Percentiles rank a stretch among this genome's conserved stretches.
These are phyloP conservation scores for Cardamine chenopodiifolia DNA, from an alignment of 345 rosid genomes.

Conservation along the genomic window DNA sequence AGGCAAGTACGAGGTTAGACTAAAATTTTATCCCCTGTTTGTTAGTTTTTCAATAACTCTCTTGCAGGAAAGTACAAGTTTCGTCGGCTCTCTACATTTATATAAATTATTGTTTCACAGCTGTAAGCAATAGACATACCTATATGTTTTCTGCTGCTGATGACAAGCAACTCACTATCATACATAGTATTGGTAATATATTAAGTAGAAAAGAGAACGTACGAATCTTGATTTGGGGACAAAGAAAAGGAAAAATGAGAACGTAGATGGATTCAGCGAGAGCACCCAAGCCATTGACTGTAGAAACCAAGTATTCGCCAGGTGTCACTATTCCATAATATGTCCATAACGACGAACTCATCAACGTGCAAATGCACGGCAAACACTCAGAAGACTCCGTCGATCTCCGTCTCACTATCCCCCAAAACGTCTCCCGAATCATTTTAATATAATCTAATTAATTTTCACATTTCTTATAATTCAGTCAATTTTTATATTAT, in stretches of 20 bases:
- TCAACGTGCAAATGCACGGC: conserved; percentile 71
- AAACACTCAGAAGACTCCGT: conserved; percentile 74
- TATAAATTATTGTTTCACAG: conserved; percentile 44
- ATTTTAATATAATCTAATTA: neutral
- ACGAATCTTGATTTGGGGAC: conserved; percentile 47
- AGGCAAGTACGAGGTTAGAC: conserved; percentile 83
- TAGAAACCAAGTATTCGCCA: conserved; percentile 67
- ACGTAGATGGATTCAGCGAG: conserved; percentile 58
- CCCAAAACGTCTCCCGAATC: conserved; percentile 56
- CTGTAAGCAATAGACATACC: conserved; percentile 81
- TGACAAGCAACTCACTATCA: conserved; percentile 60
- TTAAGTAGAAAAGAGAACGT: conserved; percentile 19
- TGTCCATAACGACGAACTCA: conserved; percentile 72
- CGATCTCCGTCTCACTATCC: conserved; percentile 52
- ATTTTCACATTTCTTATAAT: neutral
- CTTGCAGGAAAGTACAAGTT: neutral
- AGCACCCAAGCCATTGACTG: conserved; percentile 76
- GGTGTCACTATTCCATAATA: conserved; percentile 75
- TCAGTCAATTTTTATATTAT: neutral
- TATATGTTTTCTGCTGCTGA: conserved; percentile 95
- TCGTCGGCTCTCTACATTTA: neutral
- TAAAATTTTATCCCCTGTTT: neutral
- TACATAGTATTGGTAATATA: neutral
- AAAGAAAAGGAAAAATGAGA: conserved; percentile 56
- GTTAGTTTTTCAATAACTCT: conserved; percentile 17